phyloP scores from a whole-genome alignment of 2,329 filamentous ascomycete genomes.

The Bisporella sp. region DNA sequence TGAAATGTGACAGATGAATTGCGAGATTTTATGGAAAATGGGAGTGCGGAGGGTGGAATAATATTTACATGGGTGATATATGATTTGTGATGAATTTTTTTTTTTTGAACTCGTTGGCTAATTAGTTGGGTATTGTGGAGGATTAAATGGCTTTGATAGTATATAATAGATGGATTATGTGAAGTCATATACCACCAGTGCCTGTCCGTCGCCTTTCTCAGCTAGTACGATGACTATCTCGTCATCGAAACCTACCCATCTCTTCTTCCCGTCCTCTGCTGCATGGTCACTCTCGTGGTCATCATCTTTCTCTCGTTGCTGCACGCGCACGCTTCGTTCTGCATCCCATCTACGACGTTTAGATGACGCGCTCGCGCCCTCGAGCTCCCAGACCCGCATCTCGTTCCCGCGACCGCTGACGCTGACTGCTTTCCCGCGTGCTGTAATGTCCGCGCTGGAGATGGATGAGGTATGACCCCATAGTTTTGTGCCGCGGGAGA shows the following conservation, averaged over 20 bases:
- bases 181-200: constrained; percentile 64
- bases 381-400: constrained; percentile 62
- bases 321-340: constrained; percentile 1
- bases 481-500: constrained; percentile 53
- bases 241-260: constrained; percentile 66
- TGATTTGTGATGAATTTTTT: too few species aligned
- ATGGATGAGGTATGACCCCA: constrained; percentile 71
- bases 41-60: too few species aligned
- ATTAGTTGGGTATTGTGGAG: too few species aligned
- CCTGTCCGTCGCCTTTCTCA: constrained; percentile 50
- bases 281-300: background rate
- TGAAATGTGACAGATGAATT: too few species aligned
- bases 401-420: constrained; percentile 54
- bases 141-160: too few species aligned
- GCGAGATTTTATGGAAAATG: too few species aligned
- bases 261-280: constrained; percentile 20
- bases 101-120: too few species aligned
- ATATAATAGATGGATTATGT: constrained; percentile 32
- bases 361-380: constrained; percentile 43
- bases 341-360: constrained; percentile 12
- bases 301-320: background rate
- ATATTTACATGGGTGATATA: too few species aligned
- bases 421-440: constrained; percentile 63
- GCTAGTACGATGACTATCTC: constrained; percentile 62
- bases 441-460: constrained; percentile 59